Evolutionary conservation across 73 alveolate species (phyloP).

Genomic region (Symbiodinium pilosum): DNA sequence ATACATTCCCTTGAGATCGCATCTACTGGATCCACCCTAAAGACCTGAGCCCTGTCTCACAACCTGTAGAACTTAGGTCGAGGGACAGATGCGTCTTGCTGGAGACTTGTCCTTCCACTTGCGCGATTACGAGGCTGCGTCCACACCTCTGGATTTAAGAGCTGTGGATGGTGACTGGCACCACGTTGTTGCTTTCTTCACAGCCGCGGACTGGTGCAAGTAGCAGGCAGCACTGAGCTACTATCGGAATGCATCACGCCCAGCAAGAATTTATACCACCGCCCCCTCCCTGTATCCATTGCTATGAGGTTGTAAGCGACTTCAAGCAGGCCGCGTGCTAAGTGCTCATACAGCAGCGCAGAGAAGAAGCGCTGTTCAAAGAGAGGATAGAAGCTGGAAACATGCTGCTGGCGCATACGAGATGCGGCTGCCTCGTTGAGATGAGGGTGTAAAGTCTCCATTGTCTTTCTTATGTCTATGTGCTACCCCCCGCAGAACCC

Average conservation of each 20-base stretch:
- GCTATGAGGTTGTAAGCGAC: conserved; percentile 53
- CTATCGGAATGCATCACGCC: conserved; percentile 32
- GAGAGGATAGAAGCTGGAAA: conserved; percentile 84
- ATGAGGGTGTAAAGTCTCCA: neutral
- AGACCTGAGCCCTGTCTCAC: too few relatives aligned
- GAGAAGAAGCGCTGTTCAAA: too few relatives aligned
- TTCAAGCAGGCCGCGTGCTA: conserved; percentile 64
- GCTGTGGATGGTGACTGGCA: neutral
- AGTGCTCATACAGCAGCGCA: too few relatives aligned
- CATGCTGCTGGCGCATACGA: conserved; percentile 89
- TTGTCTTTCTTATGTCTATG: neutral
- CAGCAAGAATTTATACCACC: neutral
- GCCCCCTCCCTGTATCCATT: neutral
- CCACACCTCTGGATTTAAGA: neutral
- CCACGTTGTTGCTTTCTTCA: neutral
- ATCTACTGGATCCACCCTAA: too few relatives aligned
- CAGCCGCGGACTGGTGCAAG: neutral
- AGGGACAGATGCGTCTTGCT: conserved; percentile 67
- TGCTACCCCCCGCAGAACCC: neutral
- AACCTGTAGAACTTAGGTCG: conserved; percentile 4
- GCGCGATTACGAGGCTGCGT: conserved; percentile 79
- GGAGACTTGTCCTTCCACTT: conserved; percentile 73
- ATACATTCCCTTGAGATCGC: too few relatives aligned
- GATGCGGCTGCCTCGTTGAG: conserved; percentile 44
- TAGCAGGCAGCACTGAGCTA: conserved; percentile 67